Base-by-base conservation (phyloP, 1,139 yeast species). In the Zygosaccharomyces pseudobailii region DNA sequence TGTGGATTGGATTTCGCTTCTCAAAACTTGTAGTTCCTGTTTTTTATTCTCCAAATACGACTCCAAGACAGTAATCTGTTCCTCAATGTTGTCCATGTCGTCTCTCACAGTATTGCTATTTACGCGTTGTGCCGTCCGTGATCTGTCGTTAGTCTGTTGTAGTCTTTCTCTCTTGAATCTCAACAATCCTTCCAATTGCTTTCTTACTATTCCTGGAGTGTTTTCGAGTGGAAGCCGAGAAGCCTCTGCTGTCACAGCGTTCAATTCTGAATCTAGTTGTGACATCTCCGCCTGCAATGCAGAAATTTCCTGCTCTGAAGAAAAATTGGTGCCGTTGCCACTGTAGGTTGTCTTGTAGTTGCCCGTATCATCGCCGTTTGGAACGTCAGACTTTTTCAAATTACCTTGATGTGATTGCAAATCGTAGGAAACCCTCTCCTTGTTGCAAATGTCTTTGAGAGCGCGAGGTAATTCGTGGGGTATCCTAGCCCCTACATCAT, bases 401-500 rank as follows among this genome's bases (percentile, higher is more conserved):
- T 72, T 70, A 1, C 78, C 75, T 61, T 78, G 80, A 53, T 70
- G 69, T 22, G 80, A 74, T 49, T 71, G 74, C 43, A 88, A 63
- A 59, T 85, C 84, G 66, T 87, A 90, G 52, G 81, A 83, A 6
- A 96, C 95, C 34, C 78, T 77, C 56, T 87, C 89, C 68, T 89
- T 89, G 35, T 88, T 85, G 67, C 90, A 90, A 0, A 97, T 87
- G 3, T 97, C 96, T 46, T 96, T 77, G 55, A 94, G 73, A 6
- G 94, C 81, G 1, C 92, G 87, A n/a, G 98, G 98, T 4, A 92
- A 90, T n/a, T 89, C 84, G 50, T 95, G 74, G 35, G 98, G 98
- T 31, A 92, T 82, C 51, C 94, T 74, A 58, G 84, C 83, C 30
- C 96, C 96, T 3, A 57, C 49, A 61, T 84, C 83, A 52, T 88